These are phyloP conservation scores for Trypanosoma brucei DNA, from an alignment of 208 protist species.

Conservation along the genomic window DNA sequence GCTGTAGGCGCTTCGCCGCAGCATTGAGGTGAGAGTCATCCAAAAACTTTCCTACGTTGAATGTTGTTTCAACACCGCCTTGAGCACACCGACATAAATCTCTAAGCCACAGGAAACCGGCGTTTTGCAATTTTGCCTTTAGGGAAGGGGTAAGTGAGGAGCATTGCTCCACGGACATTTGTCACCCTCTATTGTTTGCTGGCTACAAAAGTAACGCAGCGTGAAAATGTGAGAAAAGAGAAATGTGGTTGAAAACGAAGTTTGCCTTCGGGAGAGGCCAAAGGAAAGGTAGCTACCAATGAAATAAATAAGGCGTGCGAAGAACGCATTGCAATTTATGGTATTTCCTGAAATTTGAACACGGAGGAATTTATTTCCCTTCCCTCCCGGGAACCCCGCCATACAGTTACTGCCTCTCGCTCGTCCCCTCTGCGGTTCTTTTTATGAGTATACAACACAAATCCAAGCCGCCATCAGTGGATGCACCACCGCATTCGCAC, in stretches of 20 bases:
- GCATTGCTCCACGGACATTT: slow-evolving; percentile 52
- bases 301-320: no score
- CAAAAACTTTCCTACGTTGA: not conserved
- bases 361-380: no score
- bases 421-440: no score
- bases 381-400: no score
- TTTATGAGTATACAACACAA: no score
- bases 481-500: no score
- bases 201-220: slow-evolving; percentile 1
- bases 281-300: no score
- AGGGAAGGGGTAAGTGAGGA: slow-evolving; percentile 32
- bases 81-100: slow-evolving; percentile 21
- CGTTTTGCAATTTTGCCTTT: slow-evolving; percentile 74
- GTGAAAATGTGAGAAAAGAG: not conserved
- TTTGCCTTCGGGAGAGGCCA: no score
- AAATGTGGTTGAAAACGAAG: not conserved
- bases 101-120: slow-evolving; percentile 47
- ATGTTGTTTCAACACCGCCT: not conserved
- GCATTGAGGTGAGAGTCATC: not conserved
- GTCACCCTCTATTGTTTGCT: not conserved
- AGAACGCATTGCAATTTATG: no score
- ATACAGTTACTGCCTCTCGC: no score
- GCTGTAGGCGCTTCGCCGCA: not conserved
- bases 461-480: no score
- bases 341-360: no score